A percentile compares a stretch with the other conserved stretches of the same genome.
These are phyloP conservation scores for Sarocladium kiliense DNA, from an alignment of 2,329 filamentous ascomycete genomes.

Conservation along the genomic window DNA sequence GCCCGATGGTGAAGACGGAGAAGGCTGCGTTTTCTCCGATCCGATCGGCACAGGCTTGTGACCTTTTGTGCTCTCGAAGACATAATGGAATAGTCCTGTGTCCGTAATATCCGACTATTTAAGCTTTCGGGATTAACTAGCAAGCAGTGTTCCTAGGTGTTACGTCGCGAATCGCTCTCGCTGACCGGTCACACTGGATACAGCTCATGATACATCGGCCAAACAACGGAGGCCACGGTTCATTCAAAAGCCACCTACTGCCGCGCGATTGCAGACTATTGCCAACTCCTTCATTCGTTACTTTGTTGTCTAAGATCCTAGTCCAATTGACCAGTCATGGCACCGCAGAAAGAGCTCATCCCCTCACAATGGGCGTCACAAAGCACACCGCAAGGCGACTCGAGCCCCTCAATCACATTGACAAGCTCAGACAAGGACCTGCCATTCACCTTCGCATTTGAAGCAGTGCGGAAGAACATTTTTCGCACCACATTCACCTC, in stretches of 20 bases:
- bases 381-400: conserved; percentile 22
- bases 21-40: not conserved
- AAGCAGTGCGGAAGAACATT: conserved; percentile 55
- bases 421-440: conserved; percentile 19
- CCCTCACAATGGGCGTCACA: conserved; percentile 20
- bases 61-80: too few relatives aligned
- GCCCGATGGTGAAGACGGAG: not conserved
- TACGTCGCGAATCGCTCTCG: too few relatives aligned
- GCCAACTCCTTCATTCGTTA: not conserved
- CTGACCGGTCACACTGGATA: too few relatives aligned
- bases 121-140: too few relatives aligned
- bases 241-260: not conserved
- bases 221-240: not conserved
- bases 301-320: not conserved
- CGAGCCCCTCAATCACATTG: conserved; percentile 16
- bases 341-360: conserved; percentile 25
- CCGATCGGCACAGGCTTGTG: not conserved
- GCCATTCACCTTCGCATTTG: conserved; percentile 55
- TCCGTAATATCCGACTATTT: too few relatives aligned
- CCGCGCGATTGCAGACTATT: not conserved
- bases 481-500: conserved; percentile 66
- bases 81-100: too few relatives aligned
- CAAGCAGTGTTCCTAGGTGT: too few relatives aligned
- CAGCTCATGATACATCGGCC: too few relatives aligned
- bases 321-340: conserved; percentile 10